Evolutionary conservation across 805 yeast genomes (phyloP).

Genomic region (Grigorovia transvaalensis): DNA sequence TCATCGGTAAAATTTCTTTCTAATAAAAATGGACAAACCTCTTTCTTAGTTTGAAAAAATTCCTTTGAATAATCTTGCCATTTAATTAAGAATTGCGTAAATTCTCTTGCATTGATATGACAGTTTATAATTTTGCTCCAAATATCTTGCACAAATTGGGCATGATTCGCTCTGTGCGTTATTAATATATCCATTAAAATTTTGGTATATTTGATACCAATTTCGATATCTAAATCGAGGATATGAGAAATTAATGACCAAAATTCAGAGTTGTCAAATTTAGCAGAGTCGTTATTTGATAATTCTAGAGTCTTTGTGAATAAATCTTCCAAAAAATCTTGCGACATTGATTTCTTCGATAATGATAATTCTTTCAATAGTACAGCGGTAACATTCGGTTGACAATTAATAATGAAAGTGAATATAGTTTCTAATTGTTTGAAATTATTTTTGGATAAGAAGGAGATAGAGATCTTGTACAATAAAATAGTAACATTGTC

Average conservation of each 20-base stretch:
- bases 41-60: conserved; percentile 3
- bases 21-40: conserved; percentile 11
- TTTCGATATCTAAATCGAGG: conserved; percentile 45
- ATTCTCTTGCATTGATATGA: conserved; percentile 48
- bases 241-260: conserved; percentile 41
- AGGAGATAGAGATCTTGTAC: conserved; percentile 15
- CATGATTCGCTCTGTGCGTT: conserved; percentile 4
- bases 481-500: conserved; percentile 8
- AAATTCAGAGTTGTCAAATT: conserved; percentile 13
- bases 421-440: conserved; percentile 38
- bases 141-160: conserved; percentile 7
- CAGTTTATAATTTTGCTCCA: conserved; percentile 34
- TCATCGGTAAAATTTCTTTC: conserved; percentile 26
- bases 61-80: conserved; percentile 31
- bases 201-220: conserved; percentile 38
- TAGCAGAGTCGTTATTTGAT: conserved; percentile 3
- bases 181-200: conserved; percentile 9
- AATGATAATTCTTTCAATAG: conserved; percentile 39
- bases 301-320: conserved; percentile 9
- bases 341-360: conserved; percentile 44
- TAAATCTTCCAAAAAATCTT: conserved; percentile 35
- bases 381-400: conserved; percentile 33
- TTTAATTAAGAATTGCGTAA: conserved; percentile 36
- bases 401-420: conserved; percentile 31
- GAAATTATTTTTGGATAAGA: conserved; percentile 17